Percentiles rank a stretch among this genome's conserved stretches.
Conservation (phyloP, 306 rosid species). For the Mimosa bimucronata region DNA sequence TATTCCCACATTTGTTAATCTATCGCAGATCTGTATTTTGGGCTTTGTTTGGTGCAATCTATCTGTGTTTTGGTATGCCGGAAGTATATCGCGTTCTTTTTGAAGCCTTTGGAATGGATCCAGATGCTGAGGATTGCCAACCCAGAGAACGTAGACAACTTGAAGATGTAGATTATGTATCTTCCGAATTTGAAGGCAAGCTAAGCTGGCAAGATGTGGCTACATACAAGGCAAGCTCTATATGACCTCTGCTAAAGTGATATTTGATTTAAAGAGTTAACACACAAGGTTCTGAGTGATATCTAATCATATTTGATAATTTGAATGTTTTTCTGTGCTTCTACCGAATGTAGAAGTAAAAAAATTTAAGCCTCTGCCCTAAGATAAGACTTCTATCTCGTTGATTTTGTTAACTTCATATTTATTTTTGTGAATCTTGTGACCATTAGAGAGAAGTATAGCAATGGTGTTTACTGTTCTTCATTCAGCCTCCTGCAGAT, state of each 20-base stretch:
- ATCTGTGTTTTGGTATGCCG: constrained; percentile 92
- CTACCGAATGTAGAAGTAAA: constrained; percentile 4
- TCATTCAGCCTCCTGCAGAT: constrained; percentile 91
- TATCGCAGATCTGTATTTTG: constrained; percentile 83
- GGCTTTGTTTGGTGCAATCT: constrained; percentile 97
- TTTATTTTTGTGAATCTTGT: not conserved
- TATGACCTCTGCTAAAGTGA: constrained; percentile 29
- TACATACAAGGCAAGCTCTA: constrained; percentile 71
- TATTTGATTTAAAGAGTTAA: constrained; percentile 22
- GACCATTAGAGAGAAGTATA: constrained; percentile 26
- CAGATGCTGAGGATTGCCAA: constrained; percentile 82
- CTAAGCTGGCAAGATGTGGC: constrained; percentile 95
- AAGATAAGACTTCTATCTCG: constrained; percentile 14
- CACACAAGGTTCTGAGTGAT: not conserved
- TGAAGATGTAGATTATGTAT: constrained; percentile 93
- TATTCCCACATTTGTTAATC: constrained; percentile 36
- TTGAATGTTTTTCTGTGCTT: constrained; percentile 15
- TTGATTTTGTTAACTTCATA: not conserved
- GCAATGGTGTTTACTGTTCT: constrained; percentile 43
- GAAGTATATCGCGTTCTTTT: constrained; percentile 97
- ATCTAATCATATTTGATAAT: not conserved
- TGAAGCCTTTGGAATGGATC: constrained; percentile 98
- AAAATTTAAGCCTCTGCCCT: constrained; percentile 2
- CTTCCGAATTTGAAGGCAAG: constrained; percentile 82
- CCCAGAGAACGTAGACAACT: constrained; percentile 88